These are phyloP conservation scores for Aspergillus calidoustus DNA, from an alignment of 2,329 filamentous ascomycete genomes.

Conservation along the genomic window DNA sequence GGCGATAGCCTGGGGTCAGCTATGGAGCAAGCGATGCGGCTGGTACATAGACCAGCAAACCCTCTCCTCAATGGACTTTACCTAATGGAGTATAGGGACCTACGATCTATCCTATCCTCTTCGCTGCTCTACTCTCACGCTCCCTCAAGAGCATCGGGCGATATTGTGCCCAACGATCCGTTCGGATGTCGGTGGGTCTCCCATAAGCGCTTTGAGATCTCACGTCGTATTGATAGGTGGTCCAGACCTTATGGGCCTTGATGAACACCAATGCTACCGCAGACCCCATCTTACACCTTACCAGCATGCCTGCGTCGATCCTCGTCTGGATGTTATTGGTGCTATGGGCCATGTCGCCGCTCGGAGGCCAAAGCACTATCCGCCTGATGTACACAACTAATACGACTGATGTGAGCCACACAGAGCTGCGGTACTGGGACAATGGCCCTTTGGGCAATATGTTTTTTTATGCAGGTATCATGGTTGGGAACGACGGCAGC, in stretches of 20 bases:
- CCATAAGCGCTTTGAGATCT: not conserved
- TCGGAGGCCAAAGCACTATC: constrained; percentile 12
- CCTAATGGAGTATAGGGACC: constrained; percentile 9
- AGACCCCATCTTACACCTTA: constrained; percentile 13
- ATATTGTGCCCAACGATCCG: constrained; percentile 13
- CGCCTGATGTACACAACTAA: constrained; percentile 14
- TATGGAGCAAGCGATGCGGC: constrained; percentile 15
- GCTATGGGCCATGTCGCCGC: constrained; percentile 16
- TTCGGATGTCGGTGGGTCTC: constrained; percentile 10
- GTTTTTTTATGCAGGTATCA: constrained; percentile 1
- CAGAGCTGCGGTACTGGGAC: constrained; percentile 13
- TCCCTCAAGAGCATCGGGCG: constrained; percentile 16
- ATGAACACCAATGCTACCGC: constrained; percentile 18
- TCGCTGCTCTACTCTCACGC: constrained; percentile 14
- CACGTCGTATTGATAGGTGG: no score
- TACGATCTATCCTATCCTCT: constrained; percentile 17
- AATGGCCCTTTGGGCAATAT: constrained; percentile 10
- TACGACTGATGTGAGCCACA: not conserved
- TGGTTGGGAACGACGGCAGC: constrained; percentile 7
- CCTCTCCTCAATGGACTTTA: no score
- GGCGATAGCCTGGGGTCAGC: constrained; percentile 2
- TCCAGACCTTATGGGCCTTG: constrained; percentile 16
- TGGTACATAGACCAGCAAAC: constrained; percentile 2
- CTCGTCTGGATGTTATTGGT: constrained; percentile 10
- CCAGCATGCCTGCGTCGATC: constrained; percentile 9